Evolutionary conservation across 1,139 yeast species (phyloP), one percentile per base, ranked within the genome.

Genomic region (Wickerhamomyces sp.): DNA sequence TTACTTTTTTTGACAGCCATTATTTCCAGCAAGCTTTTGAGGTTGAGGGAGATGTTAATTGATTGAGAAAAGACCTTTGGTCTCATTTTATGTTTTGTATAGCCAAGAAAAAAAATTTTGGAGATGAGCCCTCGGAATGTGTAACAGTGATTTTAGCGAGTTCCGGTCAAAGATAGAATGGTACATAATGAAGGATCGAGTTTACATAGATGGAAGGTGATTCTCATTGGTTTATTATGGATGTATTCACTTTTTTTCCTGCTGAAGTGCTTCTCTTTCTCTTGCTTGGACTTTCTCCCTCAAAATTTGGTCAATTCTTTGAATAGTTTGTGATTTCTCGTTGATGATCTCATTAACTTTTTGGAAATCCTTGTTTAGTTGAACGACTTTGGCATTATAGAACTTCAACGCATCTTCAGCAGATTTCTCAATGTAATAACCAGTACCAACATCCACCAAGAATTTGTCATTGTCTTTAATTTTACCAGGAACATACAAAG

Each of bases 361-460:
- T 30, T 74, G 74, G 18, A 88, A 75, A 63, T 93, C 96, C 48
- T 77, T 78, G 48, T 73, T 79, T 57, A 94, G 69, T 54, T 90
- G 91, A 29, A 71, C 71, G 44, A 90, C 79, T 67, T 94, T 89
- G 47, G 73, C 73, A 48, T 83, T 78, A 64, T 89, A 93, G 58
- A 90, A 95, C 46, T 67, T 67, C 54, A 78, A 71, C 4, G 97
- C 87, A 40, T 87, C 91, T 7, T 68, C 70, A 0, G 80, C 77
- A 47, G 67, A 67, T 67, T 93, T 94, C 58, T 89, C 96, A 31
- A 90, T 94, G 62, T 78, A 93, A 65, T 93, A 93, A 2, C 98
- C 98, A 0, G 99, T 93, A 33, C 99, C 99, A 37, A 93, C 84
- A 62, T 93, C 99, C 15, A 94, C 96, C 66, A 93, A 73, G 58